A percentile compares a stretch with the other conserved stretches of the same genome.
Conservation (phyloP, 805 yeast species). For the Lachancea thermotolerans region DNA sequence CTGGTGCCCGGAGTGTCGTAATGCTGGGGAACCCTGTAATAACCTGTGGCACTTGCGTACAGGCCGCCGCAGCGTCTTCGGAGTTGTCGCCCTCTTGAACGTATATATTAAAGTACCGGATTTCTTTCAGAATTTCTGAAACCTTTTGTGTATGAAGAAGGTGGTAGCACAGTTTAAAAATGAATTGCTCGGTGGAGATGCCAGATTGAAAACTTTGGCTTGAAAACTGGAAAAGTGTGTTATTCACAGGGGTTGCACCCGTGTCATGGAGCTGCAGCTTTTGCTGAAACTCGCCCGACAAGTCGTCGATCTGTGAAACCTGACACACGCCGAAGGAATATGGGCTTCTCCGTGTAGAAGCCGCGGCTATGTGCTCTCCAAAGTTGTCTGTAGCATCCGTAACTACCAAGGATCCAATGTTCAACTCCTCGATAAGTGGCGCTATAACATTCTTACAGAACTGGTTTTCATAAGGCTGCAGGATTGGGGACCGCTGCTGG, state of each 20-base stretch:
- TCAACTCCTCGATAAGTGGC: conserved; percentile 39
- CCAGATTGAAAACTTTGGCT: conserved; percentile 22
- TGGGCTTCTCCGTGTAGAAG: background rate
- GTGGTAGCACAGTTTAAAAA: conserved; percentile 27
- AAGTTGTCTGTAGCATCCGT: conserved; percentile 66
- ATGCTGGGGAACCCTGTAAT: conserved; percentile 22
- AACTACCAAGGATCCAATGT: conserved; percentile 38
- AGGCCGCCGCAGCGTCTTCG: conserved; percentile 46
- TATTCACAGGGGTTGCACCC: conserved; percentile 13
- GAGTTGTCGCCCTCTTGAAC: conserved; percentile 91
- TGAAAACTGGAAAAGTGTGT: conserved; percentile 18
- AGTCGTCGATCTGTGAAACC: conserved; percentile 17
- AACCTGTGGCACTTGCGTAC: conserved; percentile 18
- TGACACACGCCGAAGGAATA: conserved; percentile 24
- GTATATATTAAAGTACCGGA: conserved; percentile 45
- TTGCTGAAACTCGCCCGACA: conserved; percentile 18
- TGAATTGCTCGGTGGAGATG: conserved; percentile 24
- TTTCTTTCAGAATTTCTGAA: conserved; percentile 13
- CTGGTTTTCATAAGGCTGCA: conserved; percentile 50
- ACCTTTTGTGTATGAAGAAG: conserved; percentile 15
- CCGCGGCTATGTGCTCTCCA: conserved; percentile 14
- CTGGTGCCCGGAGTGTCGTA: conserved; percentile 46
- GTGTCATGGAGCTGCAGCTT: conserved; percentile 17
- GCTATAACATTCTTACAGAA: conserved; percentile 47
- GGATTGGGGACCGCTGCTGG: conserved; percentile 78